Base-by-base conservation (phyloP, 306 rosid genomes). In the Cucurbita pepo region DNA sequence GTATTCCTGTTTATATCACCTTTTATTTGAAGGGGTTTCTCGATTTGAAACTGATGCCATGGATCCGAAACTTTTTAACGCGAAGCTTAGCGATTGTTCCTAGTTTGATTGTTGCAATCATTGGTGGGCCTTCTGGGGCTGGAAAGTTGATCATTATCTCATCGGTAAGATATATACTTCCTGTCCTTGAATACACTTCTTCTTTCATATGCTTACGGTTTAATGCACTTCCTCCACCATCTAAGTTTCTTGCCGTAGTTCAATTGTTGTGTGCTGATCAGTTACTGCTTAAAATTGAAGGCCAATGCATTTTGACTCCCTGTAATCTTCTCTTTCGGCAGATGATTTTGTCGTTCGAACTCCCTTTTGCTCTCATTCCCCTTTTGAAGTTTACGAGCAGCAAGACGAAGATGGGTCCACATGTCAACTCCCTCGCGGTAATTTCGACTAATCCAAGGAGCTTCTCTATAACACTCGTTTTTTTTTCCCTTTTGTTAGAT, bases 321-420 rank as follows among this genome's bases (percentile, higher is more conserved):
- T 47, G 45, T 19, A 36, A 37, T 58, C 73, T 57, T 50, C 45
- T 64, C 55, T 84, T 54, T 62, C 73, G 75, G 71, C 87, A 94
- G 99, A 91, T 94, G 99, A 94, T 94, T 77, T 77, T 94, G 81
- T 94, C 99, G 55, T 94, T 94, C 85, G 97, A 88, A 81, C 96
- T 94, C 65, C 97, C 99, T 61, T 94, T 94, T 63, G 97, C 97
- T 80, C 85, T 94, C 67, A 80, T 94, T 79, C 97, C 97, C 18
- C 99, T 94, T 77, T 91, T 94, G 82, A 94, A 94, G 85, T 94
- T 94, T 80, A 91, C 95, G 34, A 91, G 96, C 81, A 77, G 96
- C 80, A 71, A 86, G 83, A 82, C 87, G 75, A 94, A 91, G 92
- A 94, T 94, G 99, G 99, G 99, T 12, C 40, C 52, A 21, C 65